Percentiles rank a stretch among this genome's conserved stretches.
phyloP scores from a whole-genome alignment of 495 filamentous ascomycete genomes.

The Rhizodiscina lignyota region DNA sequence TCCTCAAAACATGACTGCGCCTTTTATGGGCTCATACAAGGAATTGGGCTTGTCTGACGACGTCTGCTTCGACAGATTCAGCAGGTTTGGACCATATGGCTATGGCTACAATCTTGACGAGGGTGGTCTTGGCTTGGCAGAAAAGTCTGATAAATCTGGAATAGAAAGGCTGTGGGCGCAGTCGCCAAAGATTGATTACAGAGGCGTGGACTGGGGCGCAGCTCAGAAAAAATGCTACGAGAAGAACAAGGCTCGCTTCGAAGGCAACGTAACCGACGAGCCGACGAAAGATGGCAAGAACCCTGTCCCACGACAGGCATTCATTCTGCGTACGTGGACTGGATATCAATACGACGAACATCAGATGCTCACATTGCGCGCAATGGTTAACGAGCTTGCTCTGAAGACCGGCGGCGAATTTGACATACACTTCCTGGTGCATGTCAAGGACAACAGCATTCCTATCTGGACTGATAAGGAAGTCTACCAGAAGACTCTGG shows the following conservation, averaged over 20 bases:
- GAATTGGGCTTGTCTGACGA: constrained; percentile 20
- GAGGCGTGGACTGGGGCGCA: constrained; percentile 18
- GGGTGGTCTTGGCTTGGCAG: constrained; percentile 20
- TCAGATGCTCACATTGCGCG: constrained; percentile 28
- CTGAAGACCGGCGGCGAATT: constrained; percentile 40
- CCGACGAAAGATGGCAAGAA: constrained; percentile 3
- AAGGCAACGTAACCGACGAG: constrained; percentile 6
- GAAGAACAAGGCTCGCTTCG: constrained; percentile 24
- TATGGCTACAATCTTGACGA: constrained; percentile 20
- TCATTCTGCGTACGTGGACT: constrained; percentile 23
- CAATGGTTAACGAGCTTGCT: constrained; percentile 36
- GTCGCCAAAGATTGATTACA: constrained; percentile 19
- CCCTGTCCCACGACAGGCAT: constrained; percentile 21
- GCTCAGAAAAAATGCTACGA: constrained; percentile 22
- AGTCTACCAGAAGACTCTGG: constrained; percentile 30
- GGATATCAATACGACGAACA: constrained; percentile 21
- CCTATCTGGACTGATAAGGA: constrained; percentile 34
- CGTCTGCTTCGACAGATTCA: constrained; percentile 25
- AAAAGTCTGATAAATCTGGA: constrained; percentile 17
- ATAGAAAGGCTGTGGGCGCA: constrained; percentile 18
- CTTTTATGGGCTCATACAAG: constrained; percentile 21
- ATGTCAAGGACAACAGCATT: constrained; percentile 36
- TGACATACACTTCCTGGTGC: constrained; percentile 39
- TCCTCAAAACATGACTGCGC: constrained; percentile 20
- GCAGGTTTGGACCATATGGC: constrained; percentile 23